Evolutionary conservation across 768 basidiomycete species (phyloP).

Genomic region (Pleurotus sapidus): DNA sequence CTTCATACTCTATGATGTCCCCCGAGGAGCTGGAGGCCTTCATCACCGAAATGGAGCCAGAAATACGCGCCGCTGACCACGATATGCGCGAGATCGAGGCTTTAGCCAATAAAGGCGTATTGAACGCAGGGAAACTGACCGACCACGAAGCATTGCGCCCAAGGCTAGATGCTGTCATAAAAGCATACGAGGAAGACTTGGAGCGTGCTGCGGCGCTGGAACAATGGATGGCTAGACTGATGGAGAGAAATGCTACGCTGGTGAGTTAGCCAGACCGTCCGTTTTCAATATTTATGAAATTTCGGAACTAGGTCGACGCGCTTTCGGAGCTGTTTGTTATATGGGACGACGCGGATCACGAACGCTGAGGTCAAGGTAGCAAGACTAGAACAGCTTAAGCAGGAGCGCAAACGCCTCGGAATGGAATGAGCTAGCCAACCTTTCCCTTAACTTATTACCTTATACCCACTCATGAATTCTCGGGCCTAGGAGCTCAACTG

Average conservation of each 20-base stretch:
- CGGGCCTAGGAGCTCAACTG: too few relatives aligned
- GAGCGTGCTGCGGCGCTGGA: constrained; percentile 60
- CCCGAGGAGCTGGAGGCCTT: constrained; percentile 67
- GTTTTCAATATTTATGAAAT: neutral
- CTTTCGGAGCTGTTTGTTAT: constrained; percentile 82
- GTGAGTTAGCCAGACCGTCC: constrained; percentile 35
- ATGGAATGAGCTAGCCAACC: constrained; percentile 32
- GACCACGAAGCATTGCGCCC: constrained; percentile 66
- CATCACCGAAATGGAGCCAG: constrained; percentile 77
- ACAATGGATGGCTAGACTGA: constrained; percentile 56
- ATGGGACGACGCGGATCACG: constrained; percentile 76
- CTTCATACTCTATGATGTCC: constrained; percentile 64
- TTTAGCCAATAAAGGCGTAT: constrained; percentile 68
- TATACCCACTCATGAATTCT: too few relatives aligned
- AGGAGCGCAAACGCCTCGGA: constrained; percentile 60
- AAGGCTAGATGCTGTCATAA: constrained; percentile 59
- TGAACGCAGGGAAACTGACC: constrained; percentile 67
- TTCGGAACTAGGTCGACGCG: constrained; percentile 58
- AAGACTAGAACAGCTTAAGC: constrained; percentile 57
- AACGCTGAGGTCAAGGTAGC: constrained; percentile 60
- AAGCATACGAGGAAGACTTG: constrained; percentile 58
- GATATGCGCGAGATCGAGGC: constrained; percentile 77
- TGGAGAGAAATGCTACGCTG: constrained; percentile 70
- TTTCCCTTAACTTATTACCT: too few relatives aligned
- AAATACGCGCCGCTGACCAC: constrained; percentile 78